Evolutionary conservation across 805 yeast genomes (phyloP), one percentile per base, ranked within the genome.

Genomic region (Metschnikowia henanensis): DNA sequence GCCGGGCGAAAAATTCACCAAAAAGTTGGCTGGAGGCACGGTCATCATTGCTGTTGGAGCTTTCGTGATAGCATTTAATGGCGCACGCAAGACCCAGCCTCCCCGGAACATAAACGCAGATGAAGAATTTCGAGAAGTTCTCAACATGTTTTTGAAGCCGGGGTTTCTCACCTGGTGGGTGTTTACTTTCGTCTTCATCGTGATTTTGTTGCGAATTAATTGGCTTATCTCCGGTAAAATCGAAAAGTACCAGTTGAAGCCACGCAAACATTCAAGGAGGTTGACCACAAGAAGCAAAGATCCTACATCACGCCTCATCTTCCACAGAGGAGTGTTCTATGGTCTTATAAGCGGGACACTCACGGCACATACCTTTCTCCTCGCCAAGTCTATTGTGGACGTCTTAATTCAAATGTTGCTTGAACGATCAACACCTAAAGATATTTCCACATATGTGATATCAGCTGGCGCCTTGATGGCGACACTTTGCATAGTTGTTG

Each of bases 331-430:
- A 1, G 58, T 80, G 5, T 59, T 77, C 10, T 84, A 73, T 60
- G 96, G 96, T 1, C 56, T 80, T 16, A 68, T 81, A 4, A 79
- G 89, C 36, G 96, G 96, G 2, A 78, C 83, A 0, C 68, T 89
- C 36, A 85, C 95, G 0, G 96, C 96, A 0, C 95, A 87, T 59
- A 86, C 96, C 2, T 73, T 90, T 38, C 71, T 90, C 45, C 74
- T 88, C 64, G 96, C 96, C n/a, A 89, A 89, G 62, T 80, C 90
- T 0, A 77, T 87, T 0, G 85, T 89, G 17, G 95, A 87, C 55
- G 77, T 87, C 10, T 56, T 84, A 2, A 61, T 84, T 2, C 66
- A 71, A 65, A 46, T 76, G 72, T 25, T 65, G 68, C 31, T 61
- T 51, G 49, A 58, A 53, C 38, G 46, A 5, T 37, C 45, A 9